These are phyloP conservation scores for Cadophora sp. DNA, from an alignment of 2,329 filamentous ascomycete genomes.

Conservation along the genomic window DNA sequence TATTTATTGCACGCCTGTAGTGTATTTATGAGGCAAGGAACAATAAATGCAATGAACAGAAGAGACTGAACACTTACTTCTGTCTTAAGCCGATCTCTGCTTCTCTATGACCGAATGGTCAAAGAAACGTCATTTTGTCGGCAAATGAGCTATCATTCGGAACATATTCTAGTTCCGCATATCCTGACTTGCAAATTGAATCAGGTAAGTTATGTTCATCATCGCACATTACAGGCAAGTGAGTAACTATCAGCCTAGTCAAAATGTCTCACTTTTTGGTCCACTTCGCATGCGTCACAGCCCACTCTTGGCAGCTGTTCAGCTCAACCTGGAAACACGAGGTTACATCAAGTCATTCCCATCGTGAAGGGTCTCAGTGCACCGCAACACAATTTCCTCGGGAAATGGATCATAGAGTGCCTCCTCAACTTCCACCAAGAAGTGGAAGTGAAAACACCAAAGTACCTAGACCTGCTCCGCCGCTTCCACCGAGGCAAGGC, in stretches of 20 bases:
- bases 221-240: neutral
- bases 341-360: neutral
- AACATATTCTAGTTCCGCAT: neutral
- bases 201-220: neutral
- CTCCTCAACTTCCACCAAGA: neutral
- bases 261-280: neutral
- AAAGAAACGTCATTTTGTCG: neutral
- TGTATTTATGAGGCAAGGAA: constrained; percentile 11
- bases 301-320: neutral
- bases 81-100: neutral
- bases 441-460: neutral
- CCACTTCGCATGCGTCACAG: neutral
- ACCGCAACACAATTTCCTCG: neutral
- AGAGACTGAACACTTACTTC: neutral
- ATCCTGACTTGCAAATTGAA: neutral
- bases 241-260: neutral
- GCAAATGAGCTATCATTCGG: too few species aligned
- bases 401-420: neutral
- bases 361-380: neutral
- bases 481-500: neutral
- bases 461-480: neutral
- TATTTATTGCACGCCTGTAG: neutral
- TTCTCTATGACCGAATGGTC: neutral
- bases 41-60: constrained; percentile 1
- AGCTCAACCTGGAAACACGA: neutral